Conservation (phyloP, 495 filamentous ascomycete genomes). For the Lepidopterella palustris region DNA sequence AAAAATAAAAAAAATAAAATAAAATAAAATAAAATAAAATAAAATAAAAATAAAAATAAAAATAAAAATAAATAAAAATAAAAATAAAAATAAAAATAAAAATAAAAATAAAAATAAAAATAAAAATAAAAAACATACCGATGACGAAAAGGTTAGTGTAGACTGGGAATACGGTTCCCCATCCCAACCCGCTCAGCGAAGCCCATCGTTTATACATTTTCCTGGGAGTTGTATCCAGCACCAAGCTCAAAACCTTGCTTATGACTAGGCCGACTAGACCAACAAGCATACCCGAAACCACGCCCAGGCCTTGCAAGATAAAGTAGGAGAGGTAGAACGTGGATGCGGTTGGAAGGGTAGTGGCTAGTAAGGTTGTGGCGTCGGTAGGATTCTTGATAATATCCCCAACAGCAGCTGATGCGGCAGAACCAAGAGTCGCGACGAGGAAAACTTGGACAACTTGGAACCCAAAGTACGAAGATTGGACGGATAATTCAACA, state of each 20-base stretch:
- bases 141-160: constrained; percentile 84
- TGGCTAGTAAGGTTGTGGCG: constrained; percentile 60
- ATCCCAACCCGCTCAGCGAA: constrained; percentile 58
- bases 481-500: constrained; percentile 83
- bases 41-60: too few species aligned
- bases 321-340: constrained; percentile 97
- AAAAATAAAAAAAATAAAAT: too few species aligned
- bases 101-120: too few species aligned
- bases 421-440: constrained; percentile 68
- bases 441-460: constrained; percentile 93
- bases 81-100: too few species aligned
- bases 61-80: too few species aligned
- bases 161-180: constrained; percentile 84
- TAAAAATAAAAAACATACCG: too few species aligned
- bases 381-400: constrained; percentile 59
- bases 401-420: constrained; percentile 58
- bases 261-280: constrained; percentile 73
- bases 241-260: constrained; percentile 67
- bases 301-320: constrained; percentile 83
- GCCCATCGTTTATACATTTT: constrained; percentile 66
- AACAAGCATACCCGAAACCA: constrained; percentile 66
- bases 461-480: constrained; percentile 91
- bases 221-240: constrained; percentile 67
- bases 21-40: too few species aligned
- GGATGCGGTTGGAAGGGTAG: constrained; percentile 69